Conservation (phyloP, 352 stramenopile genomes). For the Pythium sp. region DNA sequence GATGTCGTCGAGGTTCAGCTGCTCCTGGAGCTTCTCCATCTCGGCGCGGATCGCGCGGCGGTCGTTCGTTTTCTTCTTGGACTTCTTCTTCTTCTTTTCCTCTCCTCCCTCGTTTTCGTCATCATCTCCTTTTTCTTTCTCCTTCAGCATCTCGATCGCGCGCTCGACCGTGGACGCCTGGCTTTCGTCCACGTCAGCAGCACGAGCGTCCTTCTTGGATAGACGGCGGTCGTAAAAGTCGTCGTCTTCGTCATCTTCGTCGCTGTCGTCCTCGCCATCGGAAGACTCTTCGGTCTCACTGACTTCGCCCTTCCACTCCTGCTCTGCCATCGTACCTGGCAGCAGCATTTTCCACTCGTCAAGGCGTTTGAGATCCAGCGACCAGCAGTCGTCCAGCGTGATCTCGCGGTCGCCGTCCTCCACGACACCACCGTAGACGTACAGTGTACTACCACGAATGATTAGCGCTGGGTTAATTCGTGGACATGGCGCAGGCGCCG, state of each 20-base stretch:
- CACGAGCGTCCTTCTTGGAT: slow-evolving; percentile 22
- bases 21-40: slow-evolving; percentile 84
- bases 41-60: slow-evolving; percentile 66
- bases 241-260: slow-evolving; percentile 57
- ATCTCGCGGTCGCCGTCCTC: slow-evolving; percentile 94
- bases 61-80: slow-evolving; percentile 63
- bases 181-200: slow-evolving; percentile 13
- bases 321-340: slow-evolving; percentile 90
- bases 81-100: slow-evolving; percentile 45
- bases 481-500: slow-evolving; percentile 53
- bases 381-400: slow-evolving; percentile 95
- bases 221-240: slow-evolving; percentile 22
- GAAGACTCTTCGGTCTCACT: slow-evolving; percentile 86
- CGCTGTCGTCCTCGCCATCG: slow-evolving; percentile 74
- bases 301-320: slow-evolving; percentile 89
- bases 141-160: slow-evolving; percentile 57
- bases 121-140: slow-evolving; percentile 37
- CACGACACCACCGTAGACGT: slow-evolving; percentile 92
- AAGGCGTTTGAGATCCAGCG: slow-evolving; percentile 91
- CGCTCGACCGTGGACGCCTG: slow-evolving; percentile 49
- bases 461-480: slow-evolving; percentile 87
- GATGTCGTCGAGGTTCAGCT: slow-evolving; percentile 65
- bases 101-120: slow-evolving; percentile 27
- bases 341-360: slow-evolving; percentile 93
- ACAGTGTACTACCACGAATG: slow-evolving; percentile 88